These are phyloP conservation scores for Pestalotiopsis sp. DNA, from an alignment of 2,329 filamentous ascomycete genomes.

Conservation along the genomic window DNA sequence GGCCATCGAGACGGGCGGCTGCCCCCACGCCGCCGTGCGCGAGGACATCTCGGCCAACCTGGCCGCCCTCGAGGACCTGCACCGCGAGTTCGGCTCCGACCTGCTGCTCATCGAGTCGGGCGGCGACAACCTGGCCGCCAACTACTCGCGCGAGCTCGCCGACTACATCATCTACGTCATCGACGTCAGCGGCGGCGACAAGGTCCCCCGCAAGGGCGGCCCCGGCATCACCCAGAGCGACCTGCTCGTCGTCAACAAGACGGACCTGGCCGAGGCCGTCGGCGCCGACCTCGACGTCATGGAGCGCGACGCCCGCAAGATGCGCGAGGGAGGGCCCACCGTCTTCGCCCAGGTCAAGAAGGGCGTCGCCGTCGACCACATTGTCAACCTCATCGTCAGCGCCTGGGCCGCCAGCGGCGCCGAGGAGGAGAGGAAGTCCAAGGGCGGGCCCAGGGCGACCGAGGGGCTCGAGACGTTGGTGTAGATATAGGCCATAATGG, in stretches of 20 bases:
- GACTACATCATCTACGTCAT: slow-evolving; percentile 99
- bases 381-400: slow-evolving; percentile 84
- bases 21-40: slow-evolving; percentile 93
- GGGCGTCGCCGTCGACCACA: slow-evolving; percentile 80
- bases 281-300: slow-evolving; percentile 91
- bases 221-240: slow-evolving; percentile 97
- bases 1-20: slow-evolving; percentile 96
- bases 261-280: slow-evolving; percentile 86
- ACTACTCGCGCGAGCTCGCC: slow-evolving; percentile 92
- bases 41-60: slow-evolving; percentile 97
- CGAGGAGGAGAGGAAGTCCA: slow-evolving; percentile 55
- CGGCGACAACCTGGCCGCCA: slow-evolving; percentile 94
- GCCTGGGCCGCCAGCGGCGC: slow-evolving; percentile 93
- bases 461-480: slow-evolving; percentile 53
- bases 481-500: slow-evolving; percentile 2
- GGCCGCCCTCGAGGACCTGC: slow-evolving; percentile 86
- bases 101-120: slow-evolving; percentile 93
- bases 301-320: slow-evolving; percentile 92
- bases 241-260: slow-evolving; percentile 94
- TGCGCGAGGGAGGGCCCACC: slow-evolving; percentile 92
- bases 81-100: slow-evolving; percentile 78
- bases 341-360: slow-evolving; percentile 98
- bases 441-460: slow-evolving; percentile 61
- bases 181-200: slow-evolving; percentile 94
- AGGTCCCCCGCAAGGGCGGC: slow-evolving; percentile 93